Evolutionary conservation across 306 rosid genomes (phyloP).

Genomic region (Dryas alaskensis): DNA sequence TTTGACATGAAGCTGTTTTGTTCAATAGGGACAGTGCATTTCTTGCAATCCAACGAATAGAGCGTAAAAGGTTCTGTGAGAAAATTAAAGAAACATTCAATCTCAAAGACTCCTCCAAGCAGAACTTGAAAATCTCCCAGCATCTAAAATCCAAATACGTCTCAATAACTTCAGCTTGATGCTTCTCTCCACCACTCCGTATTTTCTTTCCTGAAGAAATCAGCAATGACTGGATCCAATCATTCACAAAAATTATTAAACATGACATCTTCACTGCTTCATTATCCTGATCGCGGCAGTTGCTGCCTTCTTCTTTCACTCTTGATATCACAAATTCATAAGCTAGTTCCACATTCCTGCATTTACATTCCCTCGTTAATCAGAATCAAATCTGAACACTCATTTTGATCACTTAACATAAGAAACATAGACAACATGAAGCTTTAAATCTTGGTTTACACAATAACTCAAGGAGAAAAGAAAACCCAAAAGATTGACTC

Average conservation of each 20-base stretch:
- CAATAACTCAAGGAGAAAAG: background rate
- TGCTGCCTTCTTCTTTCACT: slow-evolving; percentile 29
- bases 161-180: slow-evolving; percentile 32
- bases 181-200: slow-evolving; percentile 33
- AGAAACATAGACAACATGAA: slow-evolving; percentile 3
- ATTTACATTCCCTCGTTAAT: slow-evolving; percentile 28
- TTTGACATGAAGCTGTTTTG: slow-evolving; percentile 22
- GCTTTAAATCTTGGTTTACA: background rate
- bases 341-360: slow-evolving; percentile 77
- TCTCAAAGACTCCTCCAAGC: slow-evolving; percentile 66
- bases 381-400: slow-evolving; percentile 4
- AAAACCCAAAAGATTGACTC: background rate
- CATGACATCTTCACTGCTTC: slow-evolving; percentile 58
- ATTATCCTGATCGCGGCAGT: slow-evolving; percentile 29
- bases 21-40: slow-evolving; percentile 43
- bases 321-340: slow-evolving; percentile 54
- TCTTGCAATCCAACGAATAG: slow-evolving; percentile 50
- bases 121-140: slow-evolving; percentile 81
- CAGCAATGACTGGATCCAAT: slow-evolving; percentile 77
- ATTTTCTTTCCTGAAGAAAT: slow-evolving; percentile 55
- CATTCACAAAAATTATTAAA: slow-evolving; percentile 51
- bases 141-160: slow-evolving; percentile 67
- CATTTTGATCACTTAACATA: background rate
- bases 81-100: slow-evolving; percentile 48
- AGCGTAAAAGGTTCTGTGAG: slow-evolving; percentile 56